Conservation (phyloP, 140 eudicot species). For the Artemisia princeps region DNA sequence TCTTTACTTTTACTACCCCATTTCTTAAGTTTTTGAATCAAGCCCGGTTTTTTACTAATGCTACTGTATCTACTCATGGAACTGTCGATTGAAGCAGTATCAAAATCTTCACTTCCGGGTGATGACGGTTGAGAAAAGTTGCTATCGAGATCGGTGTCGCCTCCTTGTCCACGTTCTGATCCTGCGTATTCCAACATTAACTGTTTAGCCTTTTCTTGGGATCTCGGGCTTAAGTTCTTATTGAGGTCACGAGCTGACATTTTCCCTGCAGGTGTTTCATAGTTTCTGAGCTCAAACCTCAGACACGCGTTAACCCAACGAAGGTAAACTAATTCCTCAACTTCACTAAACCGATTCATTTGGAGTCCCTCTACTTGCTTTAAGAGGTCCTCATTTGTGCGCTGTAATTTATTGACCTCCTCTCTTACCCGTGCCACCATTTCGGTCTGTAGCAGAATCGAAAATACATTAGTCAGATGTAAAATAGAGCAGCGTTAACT, state of each 20-base stretch:
- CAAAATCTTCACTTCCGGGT: conserved; percentile 93
- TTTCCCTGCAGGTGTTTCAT: conserved; percentile 77
- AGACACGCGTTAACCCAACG: conserved; percentile 99
- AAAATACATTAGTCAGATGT: conserved; percentile 11
- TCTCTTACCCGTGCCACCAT: conserved; percentile 83
- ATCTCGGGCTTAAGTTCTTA: conserved; percentile 80
- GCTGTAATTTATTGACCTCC: conserved; percentile 61
- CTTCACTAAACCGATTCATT: conserved; percentile 95
- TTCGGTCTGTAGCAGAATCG: conserved; percentile 51
- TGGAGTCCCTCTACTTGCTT: conserved; percentile 99
- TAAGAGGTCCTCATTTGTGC: conserved; percentile 71
- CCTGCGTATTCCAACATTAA: conserved; percentile 88
- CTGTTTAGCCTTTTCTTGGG: conserved; percentile 84
- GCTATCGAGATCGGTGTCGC: conserved; percentile 93
- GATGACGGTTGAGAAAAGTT: conserved; percentile 89
- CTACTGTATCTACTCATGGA: conserved; percentile 70
- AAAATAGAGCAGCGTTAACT: not conserved
- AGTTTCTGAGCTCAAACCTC: conserved; percentile 73
- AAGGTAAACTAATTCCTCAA: conserved; percentile 92
- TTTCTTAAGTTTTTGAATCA: conserved; percentile 78
- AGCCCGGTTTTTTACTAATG: conserved; percentile 60
- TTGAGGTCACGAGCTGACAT: conserved; percentile 84
- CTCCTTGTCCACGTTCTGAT: conserved; percentile 97
- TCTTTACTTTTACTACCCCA: conserved; percentile 91
- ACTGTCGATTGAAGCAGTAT: conserved; percentile 74